These are phyloP conservation scores for Suhomyces faveliae DNA, from an alignment of 805 yeast genomes.

Conservation along the genomic window DNA sequence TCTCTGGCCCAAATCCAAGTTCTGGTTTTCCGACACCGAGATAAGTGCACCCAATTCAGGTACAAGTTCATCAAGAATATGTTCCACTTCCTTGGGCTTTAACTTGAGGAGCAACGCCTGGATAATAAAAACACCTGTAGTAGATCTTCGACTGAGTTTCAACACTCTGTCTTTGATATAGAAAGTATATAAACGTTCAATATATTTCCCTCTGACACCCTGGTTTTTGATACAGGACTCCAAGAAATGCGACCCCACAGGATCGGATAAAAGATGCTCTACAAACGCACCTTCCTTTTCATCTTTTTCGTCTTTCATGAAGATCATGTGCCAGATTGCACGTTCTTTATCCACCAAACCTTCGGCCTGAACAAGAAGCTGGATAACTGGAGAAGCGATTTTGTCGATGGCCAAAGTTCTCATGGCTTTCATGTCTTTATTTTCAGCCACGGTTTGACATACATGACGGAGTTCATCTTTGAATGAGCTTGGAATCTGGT, in stretches of 20 bases:
- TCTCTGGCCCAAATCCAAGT: slow-evolving; percentile 66
- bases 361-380: slow-evolving; percentile 73
- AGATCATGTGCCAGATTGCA: slow-evolving; percentile 63
- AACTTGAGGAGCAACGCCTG: slow-evolving; percentile 66
- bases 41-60: slow-evolving; percentile 64
- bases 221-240: slow-evolving; percentile 67
- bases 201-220: slow-evolving; percentile 58
- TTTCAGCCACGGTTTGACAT: slow-evolving; percentile 38
- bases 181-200: slow-evolving; percentile 64
- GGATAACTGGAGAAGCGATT: slow-evolving; percentile 84
- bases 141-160: slow-evolving; percentile 74
- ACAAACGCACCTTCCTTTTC: slow-evolving; percentile 73
- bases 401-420: slow-evolving; percentile 78
- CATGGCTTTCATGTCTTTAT: slow-evolving; percentile 39
- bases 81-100: slow-evolving; percentile 60
- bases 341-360: slow-evolving; percentile 76
- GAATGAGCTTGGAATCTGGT: slow-evolving; percentile 69
- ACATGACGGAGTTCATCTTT: slow-evolving; percentile 56
- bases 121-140: slow-evolving; percentile 80
- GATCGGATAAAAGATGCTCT: slow-evolving; percentile 77
- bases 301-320: slow-evolving; percentile 52
- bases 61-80: slow-evolving; percentile 59
- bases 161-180: slow-evolving; percentile 75
- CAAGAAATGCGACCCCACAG: slow-evolving; percentile 92
- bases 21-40: slow-evolving; percentile 50